Base-by-base conservation (phyloP, 1,284 basidiomycete genomes). In the Schizophyllum commune region DNA sequence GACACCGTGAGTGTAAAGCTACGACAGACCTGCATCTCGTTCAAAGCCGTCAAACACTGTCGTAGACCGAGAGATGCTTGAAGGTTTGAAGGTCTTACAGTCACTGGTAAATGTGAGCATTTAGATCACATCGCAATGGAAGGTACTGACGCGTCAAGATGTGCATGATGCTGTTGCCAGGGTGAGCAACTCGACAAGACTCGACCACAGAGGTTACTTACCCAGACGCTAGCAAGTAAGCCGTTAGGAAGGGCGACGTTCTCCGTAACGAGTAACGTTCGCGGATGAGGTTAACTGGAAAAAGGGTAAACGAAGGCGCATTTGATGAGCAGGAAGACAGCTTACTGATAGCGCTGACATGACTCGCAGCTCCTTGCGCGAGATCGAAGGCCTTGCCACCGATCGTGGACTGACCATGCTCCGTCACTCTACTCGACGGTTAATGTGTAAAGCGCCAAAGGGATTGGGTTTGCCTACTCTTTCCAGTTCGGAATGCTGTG, bases 171-270 rank as follows among this genome's bases (percentile, higher is more conserved):
- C 91, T 91, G 65, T 9, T 63, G 58, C 57, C 55, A 51, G 59
- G 66, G 51, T 63, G 60, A 61, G 51, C 21, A 60, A 59, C n/a
- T 58, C n/a, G 20, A 58, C 61, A 62, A 62, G 53, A 20, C 8
- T 53, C 58, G 39, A 22, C 13, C 27, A 51, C 27, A 51, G 39
- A 54, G 19, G 53, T 22, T 17, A 76, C 86, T 68, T 71, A 91
- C 89, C 86, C 86, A 59, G 92, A 87, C 65, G 80, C 84, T 61
- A 94, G 83, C 53, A 94, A 77, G 70, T 88, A 90, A 39, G 89
- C 87, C 4, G 86, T 84, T 62, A 92, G 69, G 71, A 92, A 87
- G 0, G 91, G 83, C 1, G 90, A 85, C 21, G 80, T 78, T 32
- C 83, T 79, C 58, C 80, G 82, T 57, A 94, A 74, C 32, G 83